Percentiles rank a stretch among this genome's conserved stretches.
phyloP scores from a whole-genome alignment of 371 early-diverging fungal genomes.

The Nosema muscidifuracis region DNA sequence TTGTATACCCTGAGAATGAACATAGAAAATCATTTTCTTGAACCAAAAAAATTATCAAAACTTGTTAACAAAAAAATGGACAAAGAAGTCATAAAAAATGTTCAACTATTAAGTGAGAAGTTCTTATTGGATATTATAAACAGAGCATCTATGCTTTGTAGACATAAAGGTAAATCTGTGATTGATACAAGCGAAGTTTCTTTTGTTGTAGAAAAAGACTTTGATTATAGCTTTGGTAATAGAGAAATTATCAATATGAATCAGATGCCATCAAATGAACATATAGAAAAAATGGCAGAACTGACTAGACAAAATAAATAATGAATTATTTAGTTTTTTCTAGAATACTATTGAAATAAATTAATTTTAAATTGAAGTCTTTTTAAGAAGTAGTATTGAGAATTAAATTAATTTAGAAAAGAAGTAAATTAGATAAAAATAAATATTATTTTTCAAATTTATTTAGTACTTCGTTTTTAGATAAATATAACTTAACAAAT shows the following conservation, averaged over 20 bases:
- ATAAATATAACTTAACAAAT: too few relatives aligned
- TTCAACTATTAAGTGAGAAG: slow-evolving; percentile 61
- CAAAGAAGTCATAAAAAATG: slow-evolving; percentile 43
- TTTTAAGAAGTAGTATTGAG: too few relatives aligned
- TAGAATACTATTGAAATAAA: too few relatives aligned
- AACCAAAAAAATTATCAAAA: slow-evolving; percentile 43
- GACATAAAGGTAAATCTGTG: slow-evolving; percentile 51
- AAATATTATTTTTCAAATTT: too few relatives aligned
- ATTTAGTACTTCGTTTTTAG: too few relatives aligned
- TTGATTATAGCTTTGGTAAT: slow-evolving; percentile 60
- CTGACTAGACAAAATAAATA: slow-evolving; percentile 45
- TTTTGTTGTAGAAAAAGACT: slow-evolving; percentile 63
- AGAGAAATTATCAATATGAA: slow-evolving; percentile 18
- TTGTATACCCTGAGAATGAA: not conserved
- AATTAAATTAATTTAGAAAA: too few relatives aligned
- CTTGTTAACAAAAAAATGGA: slow-evolving; percentile 53
- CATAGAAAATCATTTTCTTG: slow-evolving; percentile 43
- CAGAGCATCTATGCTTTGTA: slow-evolving; percentile 54
- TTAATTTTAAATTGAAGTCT: too few relatives aligned
- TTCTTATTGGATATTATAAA: slow-evolving; percentile 60
- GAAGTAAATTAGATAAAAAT: too few relatives aligned
- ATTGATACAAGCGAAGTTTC: slow-evolving; percentile 54
- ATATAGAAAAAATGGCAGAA: slow-evolving; percentile 50
- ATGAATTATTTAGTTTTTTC: too few relatives aligned
- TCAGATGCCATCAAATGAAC: slow-evolving; percentile 28